Percentiles rank a stretch among this genome's conserved stretches.
Conservation (phyloP, 129 eudicot species). For the Tanacetum coccineum region DNA sequence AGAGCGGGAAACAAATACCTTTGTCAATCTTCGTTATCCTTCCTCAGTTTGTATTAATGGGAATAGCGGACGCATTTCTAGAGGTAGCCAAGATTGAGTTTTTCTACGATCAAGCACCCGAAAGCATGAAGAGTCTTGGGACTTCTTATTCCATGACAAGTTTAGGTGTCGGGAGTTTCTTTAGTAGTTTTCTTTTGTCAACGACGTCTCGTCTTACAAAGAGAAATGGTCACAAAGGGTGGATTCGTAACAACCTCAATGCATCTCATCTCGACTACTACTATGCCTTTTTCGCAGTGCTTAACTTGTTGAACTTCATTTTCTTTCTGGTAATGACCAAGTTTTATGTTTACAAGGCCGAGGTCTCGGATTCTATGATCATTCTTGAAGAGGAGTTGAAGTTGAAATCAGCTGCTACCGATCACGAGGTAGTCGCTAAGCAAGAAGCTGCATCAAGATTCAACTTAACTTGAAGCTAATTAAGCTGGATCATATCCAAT, state of each 20-base stretch:
- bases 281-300: conserved; percentile 52
- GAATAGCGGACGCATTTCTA: conserved; percentile 62
- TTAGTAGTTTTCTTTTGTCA: conserved; percentile 59
- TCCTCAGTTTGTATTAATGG: conserved; percentile 73
- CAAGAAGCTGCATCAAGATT: conserved; percentile 37
- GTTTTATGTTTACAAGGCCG: conserved; percentile 66
- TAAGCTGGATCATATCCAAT: too few species aligned
- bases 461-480: conserved; percentile 21
- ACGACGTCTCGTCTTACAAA: conserved; percentile 54
- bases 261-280: conserved; percentile 75
- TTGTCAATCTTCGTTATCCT: conserved; percentile 52
- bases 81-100: conserved; percentile 81
- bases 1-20: conserved; percentile 53
- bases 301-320: conserved; percentile 43
- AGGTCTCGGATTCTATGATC: conserved; percentile 69
- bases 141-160: conserved; percentile 67
- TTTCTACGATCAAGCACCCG: conserved; percentile 88
- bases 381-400: conserved; percentile 47
- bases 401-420: conserved; percentile 19
- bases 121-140: conserved; percentile 80
- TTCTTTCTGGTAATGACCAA: conserved; percentile 46
- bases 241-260: conserved; percentile 70
- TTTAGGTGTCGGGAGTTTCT: conserved; percentile 63
- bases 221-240: conserved; percentile 52
- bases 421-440: conserved; percentile 21